Evolutionary conservation across 768 basidiomycete genomes (phyloP), one percentile per base, ranked within the genome.

Genomic region (Mycena sanguinolenta): DNA sequence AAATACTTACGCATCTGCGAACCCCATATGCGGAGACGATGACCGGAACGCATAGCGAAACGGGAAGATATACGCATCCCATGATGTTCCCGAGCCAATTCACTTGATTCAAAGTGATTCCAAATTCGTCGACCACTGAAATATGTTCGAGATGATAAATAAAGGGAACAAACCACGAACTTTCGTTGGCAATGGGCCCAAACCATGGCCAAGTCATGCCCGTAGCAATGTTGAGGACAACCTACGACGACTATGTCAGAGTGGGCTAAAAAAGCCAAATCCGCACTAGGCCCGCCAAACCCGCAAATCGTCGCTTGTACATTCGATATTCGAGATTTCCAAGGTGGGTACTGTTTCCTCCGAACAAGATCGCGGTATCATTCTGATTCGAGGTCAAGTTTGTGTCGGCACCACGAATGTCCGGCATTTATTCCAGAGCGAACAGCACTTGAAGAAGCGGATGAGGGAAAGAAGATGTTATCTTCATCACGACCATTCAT

Each of bases 171-270:
- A n/a, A n/a, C 69, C 17, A 5, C 16, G 69, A 84, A 94, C 94
- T 84, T 73, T 90, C 78, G 46, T 89, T 90, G 0, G 94, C 83
- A 60, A 96, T 95, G 2, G 95, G 92, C 6, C 94, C 94, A 75
- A 95, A 96, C 94, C 94, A 96, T 4, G 92, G 86, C 88, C 89
- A 90, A 9, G 86, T 80, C 90, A 93, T 89, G 7, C 87, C 93
- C 3, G 86, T 82, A 13, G 90, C 85, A 42, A 91, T 77, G 63
- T 90, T 92, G 38, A 95, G 80, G 34, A 91, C 34, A 14, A 91
- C 82, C 93, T 93, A 50, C 12, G 14, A 17, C 14, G 3, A 17
- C n/a, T n/a, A n/a, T n/a, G 27, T 3, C 27, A 12, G 14, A 25
- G 32, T 9, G n/a, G 28, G 50, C 69, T 0, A 27, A n/a, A n/a